Evolutionary conservation across 345 rosid species (phyloP), one percentile per base, ranked within the genome.

Genomic region (Syzygium aqueum): DNA sequence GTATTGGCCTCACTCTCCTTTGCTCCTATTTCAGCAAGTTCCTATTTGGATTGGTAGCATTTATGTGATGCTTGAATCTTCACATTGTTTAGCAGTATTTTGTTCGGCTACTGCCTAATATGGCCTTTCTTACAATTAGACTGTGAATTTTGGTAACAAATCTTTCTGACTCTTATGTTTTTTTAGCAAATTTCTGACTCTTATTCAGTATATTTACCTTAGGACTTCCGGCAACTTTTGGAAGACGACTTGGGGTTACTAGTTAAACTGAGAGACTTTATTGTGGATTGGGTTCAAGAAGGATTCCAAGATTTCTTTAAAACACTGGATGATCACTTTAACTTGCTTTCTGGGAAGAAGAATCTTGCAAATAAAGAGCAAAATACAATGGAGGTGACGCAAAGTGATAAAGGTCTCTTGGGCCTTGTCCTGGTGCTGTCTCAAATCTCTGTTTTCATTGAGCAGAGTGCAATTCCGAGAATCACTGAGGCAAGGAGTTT

Each of bases 261-360:
- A 84, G 89, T 92, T 84, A 93, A 94, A 91, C 90, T 95, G 91
- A 96, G 94, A 77, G 95, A 93, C 85, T 90, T 88, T 51, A 91
- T 95, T 87, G 85, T 91, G 87, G 94, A 91, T 88, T 98, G 95
- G 95, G 94, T 96, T 89, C 98, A 94, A 94, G 98, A 94, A 93
- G 99, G 98, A 86, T 98, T 96, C 92, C 97, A 98, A 88, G 93
- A 92, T 86, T 96, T 98, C 92, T 96, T 98, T 88, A 91, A 91
- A 92, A 90, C 92, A 88, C 95, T 98, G 88, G 94, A 96, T 87
- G 90, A 89, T 86, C 91, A 86, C 83, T 94, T 98, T 90, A 92
- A 93, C 87, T 84, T 89, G 85, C 96, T 98, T 84, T 98, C 99
- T 51, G 98, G 97, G 80, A 95, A 91, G 93, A 94, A 91, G 87